These are phyloP conservation scores for Artemisia annua DNA, from an alignment of 129 eudicot species.

Conservation along the genomic window DNA sequence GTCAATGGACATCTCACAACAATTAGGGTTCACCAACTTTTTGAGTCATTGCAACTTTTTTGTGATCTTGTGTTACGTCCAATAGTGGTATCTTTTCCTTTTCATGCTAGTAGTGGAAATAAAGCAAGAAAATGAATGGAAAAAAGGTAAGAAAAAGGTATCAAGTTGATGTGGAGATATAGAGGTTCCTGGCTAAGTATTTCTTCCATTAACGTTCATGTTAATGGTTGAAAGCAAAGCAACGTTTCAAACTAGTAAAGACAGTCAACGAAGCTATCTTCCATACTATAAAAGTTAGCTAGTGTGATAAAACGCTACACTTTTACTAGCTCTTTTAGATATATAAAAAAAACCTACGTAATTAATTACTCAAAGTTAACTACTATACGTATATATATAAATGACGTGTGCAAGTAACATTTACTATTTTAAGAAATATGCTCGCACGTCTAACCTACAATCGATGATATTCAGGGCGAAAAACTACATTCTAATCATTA, in stretches of 20 bases:
- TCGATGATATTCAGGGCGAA: no score
- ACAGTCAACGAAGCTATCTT: slow-evolving; percentile 7
- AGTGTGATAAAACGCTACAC: background rate
- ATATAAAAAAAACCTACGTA: no score
- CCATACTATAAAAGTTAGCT: background rate
- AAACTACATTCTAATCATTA: no score
- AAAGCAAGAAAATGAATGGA: slow-evolving; percentile 3
- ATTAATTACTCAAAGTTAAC: no score
- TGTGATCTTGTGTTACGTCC: slow-evolving; percentile 11
- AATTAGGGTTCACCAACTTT: slow-evolving; percentile 4
- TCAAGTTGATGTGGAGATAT: slow-evolving; percentile 1
- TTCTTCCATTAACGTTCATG: background rate
- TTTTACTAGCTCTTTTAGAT: no score
- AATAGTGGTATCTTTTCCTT: background rate
- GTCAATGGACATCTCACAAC: slow-evolving; percentile 7
- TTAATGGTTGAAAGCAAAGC: slow-evolving; percentile 6
- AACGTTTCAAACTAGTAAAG: background rate
- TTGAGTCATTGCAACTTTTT: slow-evolving; percentile 10
- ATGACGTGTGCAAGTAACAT: no score
- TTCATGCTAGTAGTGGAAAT: slow-evolving; percentile 22
- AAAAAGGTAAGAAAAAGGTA: slow-evolving; percentile 12
- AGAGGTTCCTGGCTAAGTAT: background rate
- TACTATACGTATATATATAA: no score
- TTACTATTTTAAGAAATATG: no score
- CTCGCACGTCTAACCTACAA: no score